A percentile compares a stretch with the other conserved stretches of the same genome.
Evolutionary conservation across 2,329 filamentous ascomycete genomes (phyloP).

Genomic region (Dactylonectria macrodidyma): DNA sequence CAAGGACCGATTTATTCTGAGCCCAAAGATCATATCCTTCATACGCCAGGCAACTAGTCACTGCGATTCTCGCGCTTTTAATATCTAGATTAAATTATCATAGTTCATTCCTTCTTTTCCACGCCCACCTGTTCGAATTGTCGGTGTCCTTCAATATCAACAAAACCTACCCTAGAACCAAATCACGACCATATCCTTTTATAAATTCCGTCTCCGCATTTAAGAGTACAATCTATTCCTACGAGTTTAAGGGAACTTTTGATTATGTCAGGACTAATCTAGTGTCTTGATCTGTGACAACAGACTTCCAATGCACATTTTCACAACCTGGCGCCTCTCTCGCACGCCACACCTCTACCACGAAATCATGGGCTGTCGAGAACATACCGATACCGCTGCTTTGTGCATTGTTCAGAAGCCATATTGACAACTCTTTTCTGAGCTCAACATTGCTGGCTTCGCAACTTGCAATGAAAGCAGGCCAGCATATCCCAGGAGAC

Average conservation of each 20-base stretch:
- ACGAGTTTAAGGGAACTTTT: not conserved
- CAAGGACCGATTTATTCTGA: too few species aligned
- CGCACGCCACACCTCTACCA: slow-evolving; percentile 7
- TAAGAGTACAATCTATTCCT: too few species aligned
- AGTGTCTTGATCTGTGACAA: not conserved
- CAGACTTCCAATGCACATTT: slow-evolving; percentile 1
- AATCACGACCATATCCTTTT: not conserved
- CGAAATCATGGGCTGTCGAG: not conserved
- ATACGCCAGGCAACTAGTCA: too few species aligned
- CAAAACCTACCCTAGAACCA: not conserved
- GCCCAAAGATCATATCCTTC: too few species aligned
- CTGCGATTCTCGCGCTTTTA: too few species aligned
- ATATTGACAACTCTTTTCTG: slow-evolving; percentile 3
- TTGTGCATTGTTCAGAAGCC: slow-evolving; percentile 1
- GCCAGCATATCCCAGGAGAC: slow-evolving; percentile 9
- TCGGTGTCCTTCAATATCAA: too few species aligned
- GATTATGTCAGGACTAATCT: not conserved
- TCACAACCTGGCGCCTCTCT: slow-evolving; percentile 3
- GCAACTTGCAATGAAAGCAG: slow-evolving; percentile 4
- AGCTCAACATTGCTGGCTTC: not conserved
- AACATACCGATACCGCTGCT: slow-evolving; percentile 6
- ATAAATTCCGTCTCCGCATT: too few species aligned
- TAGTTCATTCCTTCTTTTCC: too few species aligned
- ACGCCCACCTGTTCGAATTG: too few species aligned
- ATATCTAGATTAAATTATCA: too few species aligned